Evolutionary conservation across 1,139 yeast genomes (phyloP), one percentile per base, ranked within the genome.

Genomic region (Schizosaccharomyces versatilis): DNA sequence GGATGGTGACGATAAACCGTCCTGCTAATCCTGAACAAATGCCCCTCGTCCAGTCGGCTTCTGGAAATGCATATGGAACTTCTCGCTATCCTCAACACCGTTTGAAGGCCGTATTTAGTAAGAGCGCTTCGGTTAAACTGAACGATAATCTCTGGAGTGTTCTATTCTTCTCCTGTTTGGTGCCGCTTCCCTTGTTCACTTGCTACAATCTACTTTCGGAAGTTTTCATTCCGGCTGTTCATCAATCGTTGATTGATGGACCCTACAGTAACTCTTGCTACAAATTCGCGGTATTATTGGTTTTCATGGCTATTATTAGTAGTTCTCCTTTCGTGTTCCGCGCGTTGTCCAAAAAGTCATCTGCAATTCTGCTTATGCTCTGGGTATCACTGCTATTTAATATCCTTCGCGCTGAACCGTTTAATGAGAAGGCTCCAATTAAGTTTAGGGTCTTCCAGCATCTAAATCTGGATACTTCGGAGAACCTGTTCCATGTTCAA

Each of bases 181-280:
- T 44, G 14, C 57, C 57, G 14, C 41, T 56, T 53, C 59, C 57
- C 51, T 57, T 48, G 57, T 57, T 39, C 51, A 56, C 55, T 44
- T 57, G 53, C 54, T 59, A 32, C 42, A 59, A 54, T 60, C 56
- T 55, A 40, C 56, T 54, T 57, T 59, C 52, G 52, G 58, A 55
- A 6, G 49, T 57, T 32, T 56, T 61, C 8, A 51, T 60, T 7
- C 61, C 60, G 5, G 62, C 60, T 3, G 60, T 59, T 14, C 57
- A 56, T 47, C 62, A 59, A 54, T 59, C 61, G 5, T 47, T 60
- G 39, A 58, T 56, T 40, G 61, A 60, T 36, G 61, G 61, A 8
- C 48, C 47, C 5, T 41, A 41, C 24, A 51, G 52, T 9, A 49
- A 48, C 3, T 51, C 36, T 14, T 52, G 54, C 15, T 49, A 49